Percentiles rank a stretch among this genome's conserved stretches.
phyloP scores from a whole-genome alignment of 805 yeast genomes.

The Yarrowia sp. region DNA sequence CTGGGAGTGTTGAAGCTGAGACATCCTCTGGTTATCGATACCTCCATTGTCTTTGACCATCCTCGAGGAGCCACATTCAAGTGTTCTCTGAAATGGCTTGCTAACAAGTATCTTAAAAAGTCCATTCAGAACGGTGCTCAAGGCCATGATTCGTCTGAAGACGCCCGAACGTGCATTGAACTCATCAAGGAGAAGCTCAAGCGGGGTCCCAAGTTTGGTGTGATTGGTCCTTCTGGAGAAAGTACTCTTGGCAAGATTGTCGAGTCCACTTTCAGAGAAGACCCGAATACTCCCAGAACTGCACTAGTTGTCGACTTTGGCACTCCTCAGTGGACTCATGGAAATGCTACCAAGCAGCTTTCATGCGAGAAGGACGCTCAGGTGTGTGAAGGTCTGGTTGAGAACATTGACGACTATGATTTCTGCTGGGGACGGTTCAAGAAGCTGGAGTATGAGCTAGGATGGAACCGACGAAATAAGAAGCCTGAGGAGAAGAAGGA shows the following conservation, averaged over 20 bases:
- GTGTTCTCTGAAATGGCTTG: conserved; percentile 73
- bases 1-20: conserved; percentile 64
- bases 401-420: conserved; percentile 44
- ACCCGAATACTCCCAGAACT: conserved; percentile 22
- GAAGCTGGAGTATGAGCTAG: conserved; percentile 53
- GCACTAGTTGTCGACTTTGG: conserved; percentile 42
- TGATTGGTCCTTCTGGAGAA: conserved; percentile 33
- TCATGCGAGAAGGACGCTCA: conserved; percentile 61
- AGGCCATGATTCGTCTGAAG: conserved; percentile 89
- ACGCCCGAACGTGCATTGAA: conserved; percentile 75
- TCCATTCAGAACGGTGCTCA: conserved; percentile 64
- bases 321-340: conserved; percentile 39
- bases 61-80: conserved; percentile 78
- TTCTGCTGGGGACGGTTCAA: conserved; percentile 56
- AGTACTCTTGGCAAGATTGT: conserved; percentile 19
- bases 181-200: conserved; percentile 65
- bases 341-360: conserved; percentile 40
- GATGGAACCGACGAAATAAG: conserved; percentile 35
- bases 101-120: conserved; percentile 52
- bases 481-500: conserved; percentile 28
- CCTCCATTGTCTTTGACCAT: conserved; percentile 70
- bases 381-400: conserved; percentile 45
- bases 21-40: conserved; percentile 78
- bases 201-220: conserved; percentile 68
- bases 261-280: background rate